These are phyloP conservation scores for Teratosphaeria destructans DNA, from an alignment of 2,329 filamentous ascomycete genomes.

Conservation along the genomic window DNA sequence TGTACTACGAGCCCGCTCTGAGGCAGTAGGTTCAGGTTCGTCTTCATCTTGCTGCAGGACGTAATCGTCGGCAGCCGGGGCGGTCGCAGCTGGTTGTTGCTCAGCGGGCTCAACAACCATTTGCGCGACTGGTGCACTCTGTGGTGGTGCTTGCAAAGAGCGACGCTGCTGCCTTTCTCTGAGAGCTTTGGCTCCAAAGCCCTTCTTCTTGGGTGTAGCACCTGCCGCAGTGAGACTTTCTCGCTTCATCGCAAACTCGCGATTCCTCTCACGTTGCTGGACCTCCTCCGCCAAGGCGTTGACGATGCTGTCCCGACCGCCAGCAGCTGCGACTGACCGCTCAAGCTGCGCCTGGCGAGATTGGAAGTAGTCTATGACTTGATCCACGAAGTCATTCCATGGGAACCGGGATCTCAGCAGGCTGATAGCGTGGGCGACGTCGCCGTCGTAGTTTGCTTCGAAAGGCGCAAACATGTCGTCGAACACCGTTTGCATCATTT, in stretches of 20 bases:
- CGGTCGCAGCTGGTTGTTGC: neutral
- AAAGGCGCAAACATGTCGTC: slow-evolving; percentile 5
- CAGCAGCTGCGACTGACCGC: slow-evolving; percentile 30
- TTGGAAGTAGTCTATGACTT: slow-evolving; percentile 18
- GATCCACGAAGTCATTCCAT: slow-evolving; percentile 40
- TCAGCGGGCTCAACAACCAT: slow-evolving; percentile 4
- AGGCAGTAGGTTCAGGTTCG: neutral
- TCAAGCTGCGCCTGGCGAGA: slow-evolving; percentile 32
- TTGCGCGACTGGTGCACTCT: slow-evolving; percentile 7
- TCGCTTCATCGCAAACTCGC: slow-evolving; percentile 6
- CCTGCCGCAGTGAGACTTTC: slow-evolving; percentile 12
- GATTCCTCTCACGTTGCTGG: slow-evolving; percentile 11
- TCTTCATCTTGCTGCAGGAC: neutral
- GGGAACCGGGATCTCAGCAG: slow-evolving; percentile 35
- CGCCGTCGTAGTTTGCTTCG: neutral
- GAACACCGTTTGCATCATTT: neutral
- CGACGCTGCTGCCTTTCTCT: neutral
- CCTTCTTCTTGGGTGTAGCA: slow-evolving; percentile 11
- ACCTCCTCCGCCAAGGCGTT: slow-evolving; percentile 21
- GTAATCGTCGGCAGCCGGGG: neutral
- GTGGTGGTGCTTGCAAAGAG: neutral
- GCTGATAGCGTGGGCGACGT: neutral
- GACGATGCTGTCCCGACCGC: slow-evolving; percentile 33
- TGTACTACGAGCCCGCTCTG: neutral
- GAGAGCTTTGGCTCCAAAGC: neutral